Evolutionary conservation across 1,139 yeast genomes (phyloP), one percentile per base, ranked within the genome.

Genomic region (Yamadazyma diddensiae): DNA sequence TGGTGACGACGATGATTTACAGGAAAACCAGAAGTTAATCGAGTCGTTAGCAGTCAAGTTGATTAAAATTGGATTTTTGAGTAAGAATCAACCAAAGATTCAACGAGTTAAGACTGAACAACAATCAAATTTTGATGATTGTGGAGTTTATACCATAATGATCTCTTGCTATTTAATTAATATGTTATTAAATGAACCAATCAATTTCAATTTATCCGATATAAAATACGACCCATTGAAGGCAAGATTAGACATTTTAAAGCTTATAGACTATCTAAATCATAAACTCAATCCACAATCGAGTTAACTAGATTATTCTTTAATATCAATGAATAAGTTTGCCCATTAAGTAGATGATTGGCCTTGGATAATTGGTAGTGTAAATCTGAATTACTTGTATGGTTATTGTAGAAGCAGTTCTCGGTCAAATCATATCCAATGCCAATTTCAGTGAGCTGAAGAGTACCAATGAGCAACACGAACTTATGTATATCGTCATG

Each of bases 61-160:
- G 7, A 9, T 34, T 6, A 30, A 30, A 9, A 31, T 37, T 7
- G 43, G 45, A 4, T 28, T 41, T 1, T 14, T 39, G 7, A 18
- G 10, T 6, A 26, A 33, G 2, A 30, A 20, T 3, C 37, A 37
- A 12, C 43, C 66, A 12, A 46, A 51, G 24, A 37, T 64, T 2
- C 35, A 53, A 6, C 45, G 50, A 18, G 52, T 60, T 55, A 49
- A 50, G 27, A 65, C 71, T 33, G 65, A 63, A 41, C 75, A 69
- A 40, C 75, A 69, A 40, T 47, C 55, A 5, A 69, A 69, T 40
- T 65, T 62, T 29, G 73, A 68, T 42, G 75, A 69, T 45, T 69
- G 75, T 45, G 75, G 75, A 0, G 67, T 69, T 5, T 66, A 53
- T 41, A 47, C 65, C 29, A 49, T 65, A 18, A 67, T 68, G 73